Evolutionary conservation across 768 basidiomycete genomes (phyloP).

Genomic region (Lentinula edodes): DNA sequence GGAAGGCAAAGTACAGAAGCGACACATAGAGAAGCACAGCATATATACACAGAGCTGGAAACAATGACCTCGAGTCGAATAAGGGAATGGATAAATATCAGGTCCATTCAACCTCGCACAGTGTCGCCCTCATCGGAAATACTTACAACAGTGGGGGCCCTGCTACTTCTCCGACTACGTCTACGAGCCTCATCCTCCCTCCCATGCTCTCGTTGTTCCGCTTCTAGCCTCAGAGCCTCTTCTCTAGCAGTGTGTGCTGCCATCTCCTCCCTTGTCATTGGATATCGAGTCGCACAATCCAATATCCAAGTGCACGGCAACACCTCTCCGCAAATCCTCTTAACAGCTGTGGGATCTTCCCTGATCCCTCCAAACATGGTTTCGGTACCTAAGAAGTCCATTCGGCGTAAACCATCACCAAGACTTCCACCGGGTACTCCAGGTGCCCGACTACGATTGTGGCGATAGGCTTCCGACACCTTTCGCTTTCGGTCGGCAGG

Average conservation of each 20-base stretch:
- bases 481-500: conserved; percentile 27
- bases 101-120: background rate
- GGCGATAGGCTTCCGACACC: conserved; percentile 48
- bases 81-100: background rate
- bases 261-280: conserved; percentile 4
- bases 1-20: background rate
- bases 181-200: background rate
- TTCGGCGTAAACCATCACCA: conserved; percentile 53
- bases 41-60: background rate
- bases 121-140: background rate
- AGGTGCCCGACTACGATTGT: conserved; percentile 59
- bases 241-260: background rate
- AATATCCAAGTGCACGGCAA: conserved; percentile 5
- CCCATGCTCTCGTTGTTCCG: background rate
- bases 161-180: background rate
- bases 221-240: background rate
- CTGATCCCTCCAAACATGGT: conserved; percentile 63
- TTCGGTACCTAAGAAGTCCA: conserved; percentile 59
- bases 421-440: conserved; percentile 69
- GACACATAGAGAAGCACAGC: background rate
- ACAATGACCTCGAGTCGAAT: background rate
- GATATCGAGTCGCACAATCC: background rate
- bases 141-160: background rate
- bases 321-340: conserved; percentile 28
- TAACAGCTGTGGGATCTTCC: conserved; percentile 36